Evolutionary conservation across 495 filamentous ascomycete species (phyloP), one percentile per base, ranked within the genome.

Genomic region (Penicillium cosmopolitanum): DNA sequence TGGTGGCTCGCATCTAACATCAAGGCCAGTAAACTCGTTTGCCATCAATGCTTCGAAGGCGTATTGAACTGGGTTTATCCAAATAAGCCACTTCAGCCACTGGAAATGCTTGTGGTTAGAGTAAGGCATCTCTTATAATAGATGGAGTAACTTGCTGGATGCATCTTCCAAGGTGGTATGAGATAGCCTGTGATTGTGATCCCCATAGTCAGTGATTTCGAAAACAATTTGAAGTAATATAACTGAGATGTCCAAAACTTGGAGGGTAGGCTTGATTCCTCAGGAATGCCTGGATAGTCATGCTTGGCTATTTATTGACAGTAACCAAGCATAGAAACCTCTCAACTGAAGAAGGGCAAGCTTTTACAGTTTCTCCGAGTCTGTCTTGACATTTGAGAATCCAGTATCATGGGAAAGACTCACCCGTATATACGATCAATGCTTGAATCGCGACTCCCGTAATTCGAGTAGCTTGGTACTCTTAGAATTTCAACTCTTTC

Each of bases 71-170:
- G 91, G 92, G 56, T 94, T 90, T 55, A 95, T 80, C 76, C 84
- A 88, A 15, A 81, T 82, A 2, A 94, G 73, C 92, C 92, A 96
- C 51, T 83, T 81, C 51, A 93, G 87, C 89, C 89, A 96, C 28
- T 31, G 28, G 8, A 31, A 31, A 31, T 3, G 0, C 28, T 9
- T 31, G 28, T 31, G 28, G 28, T 31, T 31, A 31, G 28, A 7
- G 28, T 31, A 6, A 31, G 28, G 4, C 8, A 31, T 31, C 8
- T 4, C 28, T 31, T 31, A 6, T 2, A 31, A 31, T 31, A 4
- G 28, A 31, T 31, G 5, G 23, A 23, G 23, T 23, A 23, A 31
- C 28, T 31, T 31, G 28, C 28, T 0, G 88, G 85, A 54, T 85
- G 84, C 91, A 95, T 93, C 55, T 87, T 82, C 43, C 73, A 78